These are phyloP conservation scores for Alternaria solani DNA, from an alignment of 2,329 filamentous ascomycete genomes.

Conservation along the genomic window DNA sequence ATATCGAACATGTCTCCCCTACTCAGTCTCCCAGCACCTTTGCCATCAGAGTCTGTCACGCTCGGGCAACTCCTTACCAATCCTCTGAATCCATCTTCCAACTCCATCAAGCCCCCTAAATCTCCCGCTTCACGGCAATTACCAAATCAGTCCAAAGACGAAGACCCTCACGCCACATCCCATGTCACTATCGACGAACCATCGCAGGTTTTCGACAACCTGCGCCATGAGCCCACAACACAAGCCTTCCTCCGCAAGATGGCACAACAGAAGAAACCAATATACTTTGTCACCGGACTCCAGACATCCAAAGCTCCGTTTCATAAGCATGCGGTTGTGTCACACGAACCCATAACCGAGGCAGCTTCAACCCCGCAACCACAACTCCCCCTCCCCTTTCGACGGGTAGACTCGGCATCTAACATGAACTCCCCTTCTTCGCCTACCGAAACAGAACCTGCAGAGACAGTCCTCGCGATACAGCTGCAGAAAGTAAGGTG, in stretches of 20 bases:
- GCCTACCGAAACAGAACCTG: neutral
- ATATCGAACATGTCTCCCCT: conserved; percentile 28
- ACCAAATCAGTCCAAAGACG: conserved; percentile 19
- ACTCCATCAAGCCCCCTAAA: conserved; percentile 24
- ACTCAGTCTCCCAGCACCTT: conserved; percentile 35
- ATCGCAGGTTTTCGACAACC: conserved; percentile 31
- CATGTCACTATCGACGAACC: conserved; percentile 25
- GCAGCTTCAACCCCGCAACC: conserved; percentile 4
- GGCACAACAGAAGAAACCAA: conserved; percentile 55
- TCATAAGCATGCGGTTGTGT: neutral
- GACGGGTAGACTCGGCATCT: conserved; percentile 34
- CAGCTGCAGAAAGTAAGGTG: conserved; percentile 39
- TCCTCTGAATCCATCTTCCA: conserved; percentile 27
- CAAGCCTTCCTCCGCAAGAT: conserved; percentile 34
- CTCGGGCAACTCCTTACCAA: conserved; percentile 43
- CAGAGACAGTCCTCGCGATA: conserved; percentile 30
- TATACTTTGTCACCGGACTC: conserved; percentile 55
- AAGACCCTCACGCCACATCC: conserved; percentile 31
- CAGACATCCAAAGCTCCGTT: conserved; percentile 50
- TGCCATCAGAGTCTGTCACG: conserved; percentile 28
- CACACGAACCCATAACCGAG: conserved; percentile 4
- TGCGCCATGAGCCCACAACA: conserved; percentile 29
- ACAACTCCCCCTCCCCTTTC: conserved; percentile 21
- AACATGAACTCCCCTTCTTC: conserved; percentile 9
- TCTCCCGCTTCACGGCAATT: conserved; percentile 15